Conservation (phyloP, 352 stramenopile genomes). For the Globisporangium irregulare region DNA sequence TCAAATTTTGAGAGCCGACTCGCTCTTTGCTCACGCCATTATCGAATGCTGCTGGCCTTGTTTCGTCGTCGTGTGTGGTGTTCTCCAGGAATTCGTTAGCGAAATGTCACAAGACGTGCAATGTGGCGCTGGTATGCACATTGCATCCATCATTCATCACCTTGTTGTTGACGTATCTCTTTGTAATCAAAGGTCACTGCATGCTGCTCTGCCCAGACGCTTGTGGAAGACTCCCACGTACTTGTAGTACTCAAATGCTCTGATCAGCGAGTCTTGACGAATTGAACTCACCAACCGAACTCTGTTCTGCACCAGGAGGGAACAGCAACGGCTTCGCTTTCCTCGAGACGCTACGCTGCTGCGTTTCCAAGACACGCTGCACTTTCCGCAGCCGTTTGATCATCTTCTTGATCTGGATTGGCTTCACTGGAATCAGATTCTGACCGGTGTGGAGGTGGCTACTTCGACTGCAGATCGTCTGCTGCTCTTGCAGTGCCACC, state of each 20-base stretch:
- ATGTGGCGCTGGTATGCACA: background rate
- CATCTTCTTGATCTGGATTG: slow-evolving; percentile 42
- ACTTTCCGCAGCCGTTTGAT: slow-evolving; percentile 41
- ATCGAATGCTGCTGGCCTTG: background rate
- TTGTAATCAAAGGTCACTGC: background rate
- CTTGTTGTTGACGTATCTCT: background rate
- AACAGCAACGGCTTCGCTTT: no score
- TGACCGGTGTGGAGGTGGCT: background rate
- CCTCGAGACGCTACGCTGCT: background rate
- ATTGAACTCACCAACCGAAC: background rate
- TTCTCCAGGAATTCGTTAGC: background rate
- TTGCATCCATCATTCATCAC: background rate
- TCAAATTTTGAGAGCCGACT: background rate
- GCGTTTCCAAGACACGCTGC: slow-evolving; percentile 15
- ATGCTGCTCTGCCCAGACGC: background rate
- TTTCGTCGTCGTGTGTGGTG: background rate
- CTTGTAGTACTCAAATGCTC: background rate
- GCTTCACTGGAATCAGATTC: slow-evolving; percentile 30
- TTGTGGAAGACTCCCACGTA: background rate
- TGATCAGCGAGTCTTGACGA: background rate
- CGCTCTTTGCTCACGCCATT: background rate
- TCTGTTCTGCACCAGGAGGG: background rate
- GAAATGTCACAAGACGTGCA: background rate
- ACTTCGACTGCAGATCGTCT: slow-evolving; percentile 22
- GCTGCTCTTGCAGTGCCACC: slow-evolving; percentile 47